Conservation (phyloP, 2,329 filamentous ascomycete species). For the Zymoseptoria passerinii region DNA sequence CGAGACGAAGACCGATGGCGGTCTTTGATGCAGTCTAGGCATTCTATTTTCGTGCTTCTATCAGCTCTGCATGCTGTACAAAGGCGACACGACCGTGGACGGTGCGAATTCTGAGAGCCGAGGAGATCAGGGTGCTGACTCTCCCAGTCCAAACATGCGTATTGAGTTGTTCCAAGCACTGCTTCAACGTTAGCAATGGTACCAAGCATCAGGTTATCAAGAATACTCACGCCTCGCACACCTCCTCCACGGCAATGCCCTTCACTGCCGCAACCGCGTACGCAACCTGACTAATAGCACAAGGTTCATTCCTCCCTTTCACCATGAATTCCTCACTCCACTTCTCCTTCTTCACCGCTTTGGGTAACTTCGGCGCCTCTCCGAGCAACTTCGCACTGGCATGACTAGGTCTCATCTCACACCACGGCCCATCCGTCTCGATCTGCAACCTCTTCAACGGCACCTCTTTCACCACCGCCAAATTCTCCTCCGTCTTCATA, state of each 20-base stretch:
- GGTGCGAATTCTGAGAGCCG: not conserved
- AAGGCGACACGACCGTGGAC: not conserved
- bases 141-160: slow-evolving; percentile 66
- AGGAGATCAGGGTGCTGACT: slow-evolving; percentile 18
- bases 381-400: slow-evolving; percentile 68
- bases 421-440: slow-evolving; percentile 96
- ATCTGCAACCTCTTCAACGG: slow-evolving; percentile 77
- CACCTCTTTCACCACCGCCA: slow-evolving; percentile 72
- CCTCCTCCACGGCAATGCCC: slow-evolving; percentile 66
- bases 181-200: slow-evolving; percentile 16
- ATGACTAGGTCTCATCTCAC: slow-evolving; percentile 84
- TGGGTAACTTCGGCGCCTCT: slow-evolving; percentile 59
- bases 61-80: not conserved
- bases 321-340: slow-evolving; percentile 83
- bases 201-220: not conserved
- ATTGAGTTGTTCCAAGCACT: slow-evolving; percentile 73
- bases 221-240: slow-evolving; percentile 63
- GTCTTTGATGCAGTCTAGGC: not conserved
- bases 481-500: slow-evolving; percentile 87
- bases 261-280: slow-evolving; percentile 82
- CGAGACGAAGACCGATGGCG: not conserved
- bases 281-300: slow-evolving; percentile 78
- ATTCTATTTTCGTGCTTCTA: not conserved
- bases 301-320: slow-evolving; percentile 91
- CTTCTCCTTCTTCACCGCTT: slow-evolving; percentile 90